Base-by-base conservation (phyloP, 1,284 basidiomycete species). In the Leccinum pachyderme region DNA sequence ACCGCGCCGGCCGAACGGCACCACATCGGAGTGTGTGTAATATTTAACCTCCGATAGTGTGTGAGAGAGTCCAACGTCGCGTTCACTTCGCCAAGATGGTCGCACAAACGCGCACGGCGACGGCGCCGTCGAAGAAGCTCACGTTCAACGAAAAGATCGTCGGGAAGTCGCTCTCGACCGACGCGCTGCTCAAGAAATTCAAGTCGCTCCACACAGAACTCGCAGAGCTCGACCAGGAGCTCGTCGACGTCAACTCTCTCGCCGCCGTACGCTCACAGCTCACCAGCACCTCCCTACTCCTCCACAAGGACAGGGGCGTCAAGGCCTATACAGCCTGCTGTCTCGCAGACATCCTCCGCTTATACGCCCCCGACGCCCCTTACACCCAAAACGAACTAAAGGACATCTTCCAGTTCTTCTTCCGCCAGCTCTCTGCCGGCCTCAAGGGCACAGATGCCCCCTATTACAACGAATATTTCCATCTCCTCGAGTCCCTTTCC, bases 331-430 rank as follows among this genome's bases (percentile, higher is more conserved):
- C 91, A 5, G 95, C 94, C 0, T 97, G 94, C 73, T 98, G 95
- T 73, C 81, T 99, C 18, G 94, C 95, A 2, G 95, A 99, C 72
- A 78, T 98, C 56, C 84, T 99, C 49, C 77, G 94, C 35, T 81
- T 99, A 47, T 98, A 95, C 71, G 97, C 97, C 1, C 97, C 97
- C 2, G 93, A 98, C 68, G 96, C 97, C 29, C 97, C 97, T 9
- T 99, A 96, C 71, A 95, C 88, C 4, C 86, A 87, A 49, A 74
- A 81, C 47, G 92, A 98, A 71, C 83, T 98, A 39, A 81, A 90
- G 75, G 93, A 96, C 72, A 95, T 98, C 68, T 98, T 98, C 74
- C 84, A 93, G 65, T 98, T 98, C 80, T 92, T 97, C 79, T 85
- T 94, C 67, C 79, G 84, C 25, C 95, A 96, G 71, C 84, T 98